phyloP scores from a whole-genome alignment of 2,329 filamentous ascomycete species.

The Aureobasidium sp. region DNA sequence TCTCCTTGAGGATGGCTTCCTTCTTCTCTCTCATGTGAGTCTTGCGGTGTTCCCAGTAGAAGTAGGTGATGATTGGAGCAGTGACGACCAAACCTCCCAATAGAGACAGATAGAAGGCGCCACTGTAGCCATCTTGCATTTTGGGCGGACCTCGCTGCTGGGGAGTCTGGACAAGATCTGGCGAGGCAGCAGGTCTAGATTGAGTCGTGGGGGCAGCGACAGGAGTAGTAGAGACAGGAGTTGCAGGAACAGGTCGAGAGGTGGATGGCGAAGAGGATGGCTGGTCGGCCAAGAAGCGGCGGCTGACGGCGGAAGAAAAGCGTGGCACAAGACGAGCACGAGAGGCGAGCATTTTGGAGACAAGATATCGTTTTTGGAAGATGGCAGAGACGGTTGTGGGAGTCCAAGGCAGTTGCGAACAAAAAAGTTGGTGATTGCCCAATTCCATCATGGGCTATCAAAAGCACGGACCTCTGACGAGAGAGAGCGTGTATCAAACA shows the following conservation, averaged over 20 bases:
- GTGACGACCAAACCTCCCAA: constrained; percentile 21
- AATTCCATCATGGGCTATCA: not conserved
- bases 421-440: not conserved
- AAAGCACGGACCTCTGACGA: not conserved
- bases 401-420: not conserved
- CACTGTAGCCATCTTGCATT: constrained; percentile 4
- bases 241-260: not conserved
- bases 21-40: constrained; percentile 29
- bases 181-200: not conserved
- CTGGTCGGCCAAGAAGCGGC: constrained; percentile 10
- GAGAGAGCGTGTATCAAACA: not conserved
- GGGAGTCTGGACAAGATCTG: not conserved
- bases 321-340: not conserved
- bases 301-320: not conserved
- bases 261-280: not conserved
- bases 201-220: not conserved
- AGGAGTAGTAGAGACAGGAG: not conserved
- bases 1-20: constrained; percentile 24
- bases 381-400: not conserved
- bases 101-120: constrained; percentile 12
- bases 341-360: constrained; percentile 3
- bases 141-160: not conserved
- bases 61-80: constrained; percentile 24
- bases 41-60: constrained; percentile 27
- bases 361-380: not conserved